These are phyloP conservation scores for Aeschynomene evenia DNA, from an alignment of 306 rosid genomes.

Conservation along the genomic window DNA sequence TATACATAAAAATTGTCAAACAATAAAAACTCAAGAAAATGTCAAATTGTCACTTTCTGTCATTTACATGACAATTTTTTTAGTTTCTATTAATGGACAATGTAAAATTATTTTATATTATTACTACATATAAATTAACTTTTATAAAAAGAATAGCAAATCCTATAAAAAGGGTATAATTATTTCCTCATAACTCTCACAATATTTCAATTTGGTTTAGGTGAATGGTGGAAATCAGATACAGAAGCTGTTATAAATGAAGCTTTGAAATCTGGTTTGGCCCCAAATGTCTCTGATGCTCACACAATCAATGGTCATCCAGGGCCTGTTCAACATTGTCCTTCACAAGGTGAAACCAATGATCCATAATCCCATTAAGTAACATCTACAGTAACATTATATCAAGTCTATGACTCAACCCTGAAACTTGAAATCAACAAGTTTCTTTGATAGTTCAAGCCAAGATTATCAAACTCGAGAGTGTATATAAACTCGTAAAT, in stretches of 20 bases:
- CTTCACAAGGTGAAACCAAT: constrained; percentile 51
- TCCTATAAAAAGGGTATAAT: too few species aligned
- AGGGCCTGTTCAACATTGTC: constrained; percentile 49
- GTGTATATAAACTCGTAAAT: too few species aligned
- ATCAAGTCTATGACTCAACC: not conserved
- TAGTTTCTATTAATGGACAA: too few species aligned
- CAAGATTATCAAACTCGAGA: too few species aligned
- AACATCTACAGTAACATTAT: not conserved
- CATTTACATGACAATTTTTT: too few species aligned
- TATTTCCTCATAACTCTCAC: not conserved
- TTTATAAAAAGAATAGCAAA: too few species aligned
- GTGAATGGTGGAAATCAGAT: constrained; percentile 98
- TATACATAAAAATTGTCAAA: too few species aligned
- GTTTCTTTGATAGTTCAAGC: not conserved
- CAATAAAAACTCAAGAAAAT: too few species aligned
- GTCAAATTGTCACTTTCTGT: too few species aligned
- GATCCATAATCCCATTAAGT: not conserved
- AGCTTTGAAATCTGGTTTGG: constrained; percentile 75
- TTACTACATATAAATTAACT: too few species aligned
- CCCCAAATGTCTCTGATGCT: constrained; percentile 89
- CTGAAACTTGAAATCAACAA: not conserved
- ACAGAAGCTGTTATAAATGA: constrained; percentile 72
- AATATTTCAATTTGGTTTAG: constrained; percentile 41
- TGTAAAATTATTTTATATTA: too few species aligned
- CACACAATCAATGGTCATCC: constrained; percentile 79